A percentile compares a stretch with the other conserved stretches of the same genome.
Evolutionary conservation across 2,329 filamentous ascomycete genomes (phyloP).

Genomic region (Neonectria magnoliae): DNA sequence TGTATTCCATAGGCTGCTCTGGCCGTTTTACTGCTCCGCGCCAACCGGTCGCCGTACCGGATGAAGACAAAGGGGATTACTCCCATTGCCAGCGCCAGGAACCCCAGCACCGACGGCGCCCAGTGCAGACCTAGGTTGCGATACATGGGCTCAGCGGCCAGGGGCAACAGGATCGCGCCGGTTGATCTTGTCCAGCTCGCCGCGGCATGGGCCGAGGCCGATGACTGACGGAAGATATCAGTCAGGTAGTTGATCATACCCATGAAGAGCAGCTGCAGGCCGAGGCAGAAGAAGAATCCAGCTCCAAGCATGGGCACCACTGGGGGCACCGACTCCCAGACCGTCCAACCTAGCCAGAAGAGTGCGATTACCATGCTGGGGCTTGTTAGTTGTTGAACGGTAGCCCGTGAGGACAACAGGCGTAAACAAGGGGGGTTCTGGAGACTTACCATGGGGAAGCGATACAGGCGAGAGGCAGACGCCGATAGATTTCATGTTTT

Average conservation of each 20-base stretch:
- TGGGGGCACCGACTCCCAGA: conserved; percentile 47
- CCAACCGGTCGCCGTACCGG: conserved; percentile 43
- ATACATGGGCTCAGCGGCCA: conserved; percentile 48
- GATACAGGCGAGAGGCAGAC: conserved; percentile 60
- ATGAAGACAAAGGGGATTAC: conserved; percentile 48
- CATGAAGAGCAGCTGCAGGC: conserved; percentile 48
- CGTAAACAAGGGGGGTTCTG: conserved; percentile 52
- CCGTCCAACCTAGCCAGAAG: conserved; percentile 71
- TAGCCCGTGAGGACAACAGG: conserved; percentile 44
- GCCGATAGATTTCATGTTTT: conserved; percentile 45
- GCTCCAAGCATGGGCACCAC: conserved; percentile 51
- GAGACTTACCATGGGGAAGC: conserved; percentile 67
- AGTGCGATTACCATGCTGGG: conserved; percentile 63
- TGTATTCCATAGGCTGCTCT: conserved; percentile 36
- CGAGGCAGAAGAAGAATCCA: conserved; percentile 55
- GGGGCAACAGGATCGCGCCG: conserved; percentile 46
- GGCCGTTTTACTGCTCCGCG: conserved; percentile 42
- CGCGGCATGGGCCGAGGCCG: conserved; percentile 49
- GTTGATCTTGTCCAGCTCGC: conserved; percentile 47
- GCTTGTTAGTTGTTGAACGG: conserved; percentile 33
- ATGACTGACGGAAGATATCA: conserved; percentile 46
- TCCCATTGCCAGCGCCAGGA: conserved; percentile 45
- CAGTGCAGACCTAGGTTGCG: conserved; percentile 46
- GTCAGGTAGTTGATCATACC: conserved; percentile 50
- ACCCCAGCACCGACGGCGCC: conserved; percentile 49